phyloP scores from a whole-genome alignment of 257 asterid species.

The Paulownia fortunei region DNA sequence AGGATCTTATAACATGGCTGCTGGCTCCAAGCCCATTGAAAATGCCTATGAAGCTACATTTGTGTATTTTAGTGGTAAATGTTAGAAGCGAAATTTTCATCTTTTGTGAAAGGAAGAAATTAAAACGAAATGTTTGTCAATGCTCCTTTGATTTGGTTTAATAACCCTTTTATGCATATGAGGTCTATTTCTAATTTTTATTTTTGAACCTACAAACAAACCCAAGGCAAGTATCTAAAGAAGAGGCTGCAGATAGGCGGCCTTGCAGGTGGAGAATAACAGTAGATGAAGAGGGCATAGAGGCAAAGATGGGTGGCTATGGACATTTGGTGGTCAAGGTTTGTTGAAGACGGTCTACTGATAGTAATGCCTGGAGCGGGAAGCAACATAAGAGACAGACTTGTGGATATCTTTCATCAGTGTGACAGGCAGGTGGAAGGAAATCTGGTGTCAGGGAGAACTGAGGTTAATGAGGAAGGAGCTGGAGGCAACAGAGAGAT shows the following conservation, averaged over 20 bases:
- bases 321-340: background rate
- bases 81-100: background rate
- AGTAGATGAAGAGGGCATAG: background rate
- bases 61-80: background rate
- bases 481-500: background rate
- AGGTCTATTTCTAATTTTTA: background rate
- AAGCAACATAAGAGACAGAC: background rate
- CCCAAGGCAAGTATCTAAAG: background rate
- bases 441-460: background rate
- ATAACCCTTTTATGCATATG: background rate
- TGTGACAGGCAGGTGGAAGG: background rate
- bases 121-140: background rate
- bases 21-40: background rate
- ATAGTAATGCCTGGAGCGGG: background rate
- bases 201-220: background rate
- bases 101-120: background rate
- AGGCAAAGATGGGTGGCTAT: background rate
- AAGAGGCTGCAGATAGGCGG: background rate
- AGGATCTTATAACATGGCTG: background rate
- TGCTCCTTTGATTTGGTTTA: background rate
- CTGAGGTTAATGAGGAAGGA: background rate
- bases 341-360: background rate
- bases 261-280: background rate
- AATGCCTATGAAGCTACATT: background rate
- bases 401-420: background rate